A percentile compares a stretch with the other conserved stretches of the same genome.
These are phyloP conservation scores for Trifolium repens DNA, from an alignment of 306 rosid genomes.

Conservation along the genomic window DNA sequence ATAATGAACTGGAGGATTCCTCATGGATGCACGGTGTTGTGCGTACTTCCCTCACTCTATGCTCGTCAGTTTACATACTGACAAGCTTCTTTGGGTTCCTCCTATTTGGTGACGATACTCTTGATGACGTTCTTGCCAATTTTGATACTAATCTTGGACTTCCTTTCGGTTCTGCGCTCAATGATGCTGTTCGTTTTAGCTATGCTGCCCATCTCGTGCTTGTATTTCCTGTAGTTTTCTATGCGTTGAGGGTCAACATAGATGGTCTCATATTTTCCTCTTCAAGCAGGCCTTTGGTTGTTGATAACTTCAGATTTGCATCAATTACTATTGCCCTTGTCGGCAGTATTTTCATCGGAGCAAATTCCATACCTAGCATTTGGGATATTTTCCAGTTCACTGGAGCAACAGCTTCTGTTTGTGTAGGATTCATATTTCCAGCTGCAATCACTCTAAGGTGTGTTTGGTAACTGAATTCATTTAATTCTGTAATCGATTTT, in stretches of 20 bases:
- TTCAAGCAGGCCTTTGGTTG: slow-evolving; percentile 69
- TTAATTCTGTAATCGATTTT: not conserved
- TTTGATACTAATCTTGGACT: slow-evolving; percentile 83
- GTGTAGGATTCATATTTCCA: slow-evolving; percentile 60
- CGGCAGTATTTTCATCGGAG: slow-evolving; percentile 48
- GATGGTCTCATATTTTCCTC: slow-evolving; percentile 78
- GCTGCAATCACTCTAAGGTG: slow-evolving; percentile 51
- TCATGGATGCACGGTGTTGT: slow-evolving; percentile 71
- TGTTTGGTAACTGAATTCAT: slow-evolving; percentile 32
- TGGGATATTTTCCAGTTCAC: slow-evolving; percentile 71
- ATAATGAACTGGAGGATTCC: slow-evolving; percentile 79
- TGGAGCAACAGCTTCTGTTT: slow-evolving; percentile 58
- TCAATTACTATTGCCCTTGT: slow-evolving; percentile 53
- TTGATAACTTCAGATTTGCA: slow-evolving; percentile 67
- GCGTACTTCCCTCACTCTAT: slow-evolving; percentile 65
- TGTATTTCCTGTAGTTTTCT: slow-evolving; percentile 85
- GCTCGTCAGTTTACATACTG: slow-evolving; percentile 79
- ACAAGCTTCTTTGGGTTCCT: slow-evolving; percentile 93
- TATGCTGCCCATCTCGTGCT: slow-evolving; percentile 94
- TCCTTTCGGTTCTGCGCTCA: slow-evolving; percentile 68
- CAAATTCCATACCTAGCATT: slow-evolving; percentile 68
- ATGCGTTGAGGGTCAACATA: slow-evolving; percentile 71
- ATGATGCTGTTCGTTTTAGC: slow-evolving; percentile 80
- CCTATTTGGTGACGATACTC: slow-evolving; percentile 83
- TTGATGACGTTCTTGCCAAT: slow-evolving; percentile 86